Percentiles rank a stretch among this genome's conserved stretches.
These are phyloP conservation scores for Rubroboletus satanas DNA, from an alignment of 768 basidiomycete species.

Conservation along the genomic window DNA sequence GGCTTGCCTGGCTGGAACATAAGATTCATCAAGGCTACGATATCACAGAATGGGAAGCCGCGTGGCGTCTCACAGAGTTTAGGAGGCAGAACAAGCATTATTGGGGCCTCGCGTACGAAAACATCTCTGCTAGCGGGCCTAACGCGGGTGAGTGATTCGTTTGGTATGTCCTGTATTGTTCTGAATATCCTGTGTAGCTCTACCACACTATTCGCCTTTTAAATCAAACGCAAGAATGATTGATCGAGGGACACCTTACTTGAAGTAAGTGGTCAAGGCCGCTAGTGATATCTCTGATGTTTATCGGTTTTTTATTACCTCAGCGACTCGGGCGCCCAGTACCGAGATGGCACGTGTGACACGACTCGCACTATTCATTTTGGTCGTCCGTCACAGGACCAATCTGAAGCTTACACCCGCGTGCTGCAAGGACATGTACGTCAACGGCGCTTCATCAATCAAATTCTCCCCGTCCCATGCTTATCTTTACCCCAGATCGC, in stretches of 20 bases:
- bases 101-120: conserved; percentile 85
- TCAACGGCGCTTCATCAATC: conserved; percentile 24
- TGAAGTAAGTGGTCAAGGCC: conserved; percentile 59
- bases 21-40: conserved; percentile 73
- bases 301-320: conserved; percentile 14
- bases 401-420: conserved; percentile 88
- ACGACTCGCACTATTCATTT: conserved; percentile 83
- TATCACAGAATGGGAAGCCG: conserved; percentile 92
- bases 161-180: neutral
- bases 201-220: conserved; percentile 89
- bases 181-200: conserved; percentile 40
- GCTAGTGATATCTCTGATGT: conserved; percentile 11
- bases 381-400: conserved; percentile 79
- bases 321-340: conserved; percentile 92
- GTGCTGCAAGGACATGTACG: conserved; percentile 95
- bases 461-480: conserved; percentile 11
- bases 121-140: conserved; percentile 83
- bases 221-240: conserved; percentile 68
- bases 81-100: conserved; percentile 67
- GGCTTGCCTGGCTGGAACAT: conserved; percentile 88
- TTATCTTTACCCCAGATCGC: conserved; percentile 59
- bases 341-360: conserved; percentile 86
- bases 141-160: conserved; percentile 60
- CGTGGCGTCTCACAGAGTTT: conserved; percentile 75
- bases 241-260: conserved; percentile 74